Base-by-base conservation (phyloP, 148 eudicot species). In the Amaranthus hypochondriacus region DNA sequence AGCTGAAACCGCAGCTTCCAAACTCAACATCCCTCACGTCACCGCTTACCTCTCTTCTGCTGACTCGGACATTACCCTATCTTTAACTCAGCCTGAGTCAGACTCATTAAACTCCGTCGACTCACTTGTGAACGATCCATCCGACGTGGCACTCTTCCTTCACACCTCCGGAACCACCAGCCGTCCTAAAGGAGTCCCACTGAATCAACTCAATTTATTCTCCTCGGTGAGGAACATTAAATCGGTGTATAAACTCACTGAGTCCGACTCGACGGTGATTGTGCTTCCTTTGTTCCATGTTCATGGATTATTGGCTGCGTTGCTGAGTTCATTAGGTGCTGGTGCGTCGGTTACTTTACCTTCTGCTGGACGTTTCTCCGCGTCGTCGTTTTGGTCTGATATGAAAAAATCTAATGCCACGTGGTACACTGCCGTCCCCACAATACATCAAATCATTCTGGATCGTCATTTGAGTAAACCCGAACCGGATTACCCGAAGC, bases 81-180 rank as follows among this genome's bases (percentile, higher is more conserved):
- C 92, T 10, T 18, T 72, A 13, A 54, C 76, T 65, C 76, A 72
- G 11, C 43, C 84, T 48, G 83, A 73, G 48, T 68, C 78, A 3
- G 49, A 55, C 62, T 56, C 75, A 6, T 13, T 21, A 1, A 69
- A 72, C 75, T 74, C 78, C 15, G 57, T 75, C 13, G 12, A 77
- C 21, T 28, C 48, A 11, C 62, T 84, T 68, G 66, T 64, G 1
- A 91, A 94, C 56, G 92, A 94, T 46, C 90, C 98, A 0, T 78
- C 88, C 14, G 98, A 94, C 54, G 79, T 81, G 58, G 86, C 96
- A 0, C 86, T 94, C 7, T 94, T 94, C 76, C 87, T 94, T 52
- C 98, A 94, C 92, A 94, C 98, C 4, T 91, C 97, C n/a, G 98
- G 98, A 67, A 94, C 98, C 58, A 94, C 98, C 4, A 92, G 97